phyloP scores from a whole-genome alignment of 1,284 basidiomycete genomes.

The Cutaneotrichosporon cutaneum region DNA sequence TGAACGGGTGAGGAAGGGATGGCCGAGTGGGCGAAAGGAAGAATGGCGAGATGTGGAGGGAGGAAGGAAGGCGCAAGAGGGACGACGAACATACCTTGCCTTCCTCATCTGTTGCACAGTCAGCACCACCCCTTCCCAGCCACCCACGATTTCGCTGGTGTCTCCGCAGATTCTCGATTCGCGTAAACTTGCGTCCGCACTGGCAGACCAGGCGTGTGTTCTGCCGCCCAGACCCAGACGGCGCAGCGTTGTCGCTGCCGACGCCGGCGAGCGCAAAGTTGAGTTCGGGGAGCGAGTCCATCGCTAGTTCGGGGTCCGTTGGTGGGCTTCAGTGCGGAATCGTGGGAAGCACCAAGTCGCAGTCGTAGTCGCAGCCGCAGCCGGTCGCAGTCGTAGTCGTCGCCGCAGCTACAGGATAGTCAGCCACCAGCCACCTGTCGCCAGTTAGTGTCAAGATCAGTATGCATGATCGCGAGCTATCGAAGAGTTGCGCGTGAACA shows the following conservation, averaged over 20 bases:
- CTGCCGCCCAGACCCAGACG: background rate
- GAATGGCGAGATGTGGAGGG: background rate
- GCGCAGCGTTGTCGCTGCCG: background rate
- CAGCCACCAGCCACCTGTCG: too few relatives aligned
- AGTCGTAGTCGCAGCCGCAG: too few relatives aligned
- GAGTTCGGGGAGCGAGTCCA: background rate
- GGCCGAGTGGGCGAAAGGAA: background rate
- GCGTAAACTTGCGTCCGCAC: constrained; percentile 4
- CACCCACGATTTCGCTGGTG: constrained; percentile 8
- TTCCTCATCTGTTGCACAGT: constrained; percentile 5
- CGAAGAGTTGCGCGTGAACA: too few relatives aligned
- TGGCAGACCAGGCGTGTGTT: background rate
- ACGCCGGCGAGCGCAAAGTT: background rate
- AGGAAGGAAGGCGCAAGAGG: background rate
- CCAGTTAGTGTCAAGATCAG: too few relatives aligned
- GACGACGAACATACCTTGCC: too few relatives aligned
- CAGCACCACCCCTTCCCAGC: background rate
- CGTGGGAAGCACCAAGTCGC: too few relatives aligned
- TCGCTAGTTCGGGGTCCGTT: background rate
- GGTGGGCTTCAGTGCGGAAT: too few relatives aligned
- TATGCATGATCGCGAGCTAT: too few relatives aligned
- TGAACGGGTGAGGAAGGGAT: too few relatives aligned
- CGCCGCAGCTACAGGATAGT: too few relatives aligned
- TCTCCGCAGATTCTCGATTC: constrained; percentile 6
- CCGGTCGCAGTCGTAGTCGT: too few relatives aligned